Percentiles rank a stretch among this genome's conserved stretches.
phyloP scores from a whole-genome alignment of 129 eudicot species.

The Flaveria trinervia region DNA sequence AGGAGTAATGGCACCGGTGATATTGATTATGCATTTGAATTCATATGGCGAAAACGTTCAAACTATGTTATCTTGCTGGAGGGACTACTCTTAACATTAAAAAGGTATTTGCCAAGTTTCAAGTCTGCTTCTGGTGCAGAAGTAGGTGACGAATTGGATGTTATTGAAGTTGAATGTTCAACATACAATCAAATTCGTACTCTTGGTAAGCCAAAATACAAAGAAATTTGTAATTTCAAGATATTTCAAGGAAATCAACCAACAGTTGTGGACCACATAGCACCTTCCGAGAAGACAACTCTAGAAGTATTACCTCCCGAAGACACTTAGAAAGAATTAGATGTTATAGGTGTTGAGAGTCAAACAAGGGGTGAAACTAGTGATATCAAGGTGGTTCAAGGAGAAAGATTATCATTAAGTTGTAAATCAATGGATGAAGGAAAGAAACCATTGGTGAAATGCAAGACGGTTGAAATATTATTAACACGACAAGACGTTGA shows the following conservation, averaged over 20 bases:
- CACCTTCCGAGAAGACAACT: too few relatives aligned
- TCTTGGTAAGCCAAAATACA: too few relatives aligned
- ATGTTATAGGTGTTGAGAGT: too few relatives aligned
- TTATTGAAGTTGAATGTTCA: background rate
- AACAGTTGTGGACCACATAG: background rate
- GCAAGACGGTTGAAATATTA: background rate
- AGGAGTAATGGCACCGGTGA: conserved; percentile 1
- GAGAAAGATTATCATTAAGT: background rate
- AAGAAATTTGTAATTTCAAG: background rate
- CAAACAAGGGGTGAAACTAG: too few relatives aligned
- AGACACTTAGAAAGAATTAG: too few relatives aligned
- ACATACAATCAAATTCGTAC: background rate
- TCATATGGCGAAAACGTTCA: background rate
- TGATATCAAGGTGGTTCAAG: too few relatives aligned
- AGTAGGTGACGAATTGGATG: background rate
- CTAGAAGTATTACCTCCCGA: too few relatives aligned
- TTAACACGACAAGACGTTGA: conserved; percentile 1
- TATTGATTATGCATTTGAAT: background rate
- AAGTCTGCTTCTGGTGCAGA: background rate
- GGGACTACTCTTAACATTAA: background rate
- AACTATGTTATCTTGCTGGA: background rate
- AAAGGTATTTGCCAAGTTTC: conserved; percentile 16
- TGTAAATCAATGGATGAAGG: background rate
- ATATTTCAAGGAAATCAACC: background rate
- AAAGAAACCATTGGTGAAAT: background rate